Conservation (phyloP, 352 stramenopile genomes). For the Globisporangium radiosum region DNA sequence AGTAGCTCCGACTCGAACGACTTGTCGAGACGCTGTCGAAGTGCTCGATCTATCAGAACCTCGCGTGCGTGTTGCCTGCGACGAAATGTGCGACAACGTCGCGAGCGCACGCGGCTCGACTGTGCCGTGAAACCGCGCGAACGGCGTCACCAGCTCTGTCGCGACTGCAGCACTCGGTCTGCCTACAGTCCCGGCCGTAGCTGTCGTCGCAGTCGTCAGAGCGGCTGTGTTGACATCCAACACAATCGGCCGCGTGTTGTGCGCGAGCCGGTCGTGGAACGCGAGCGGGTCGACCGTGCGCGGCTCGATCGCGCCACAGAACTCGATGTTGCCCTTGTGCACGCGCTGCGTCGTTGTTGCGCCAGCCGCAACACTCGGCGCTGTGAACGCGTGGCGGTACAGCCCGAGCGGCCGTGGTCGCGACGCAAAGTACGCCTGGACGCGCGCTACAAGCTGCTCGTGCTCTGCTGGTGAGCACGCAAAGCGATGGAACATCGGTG, state of each 20-base stretch:
- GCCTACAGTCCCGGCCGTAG: too few relatives aligned
- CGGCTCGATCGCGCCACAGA: conserved; percentile 27
- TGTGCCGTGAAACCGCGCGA: conserved; percentile 24
- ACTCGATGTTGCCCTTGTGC: conserved; percentile 50
- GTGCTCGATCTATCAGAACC: neutral
- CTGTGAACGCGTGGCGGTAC: conserved; percentile 43
- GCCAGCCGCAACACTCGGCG: conserved; percentile 1
- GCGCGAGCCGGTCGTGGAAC: conserved; percentile 25
- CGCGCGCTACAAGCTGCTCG: conserved; percentile 5
- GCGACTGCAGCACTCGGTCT: neutral
- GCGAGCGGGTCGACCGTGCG: conserved; percentile 11
- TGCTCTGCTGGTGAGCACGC: conserved; percentile 15
- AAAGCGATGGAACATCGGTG: conserved; percentile 22
- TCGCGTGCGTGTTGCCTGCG: neutral
- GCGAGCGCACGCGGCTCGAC: conserved; percentile 9
- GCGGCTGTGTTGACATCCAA: conserved; percentile 6
- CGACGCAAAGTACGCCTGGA: conserved; percentile 27
- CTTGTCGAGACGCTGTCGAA: too few relatives aligned
- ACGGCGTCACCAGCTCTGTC: conserved; percentile 22
- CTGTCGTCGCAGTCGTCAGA: too few relatives aligned
- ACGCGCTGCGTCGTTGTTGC: conserved; percentile 10
- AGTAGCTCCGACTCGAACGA: too few relatives aligned
- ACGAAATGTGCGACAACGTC: too few relatives aligned
- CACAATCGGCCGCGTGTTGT: conserved; percentile 25
- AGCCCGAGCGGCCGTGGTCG: conserved; percentile 28